Conservation (phyloP, 129 eudicot genomes). For the Pseudognaphalium luteoalbum region DNA sequence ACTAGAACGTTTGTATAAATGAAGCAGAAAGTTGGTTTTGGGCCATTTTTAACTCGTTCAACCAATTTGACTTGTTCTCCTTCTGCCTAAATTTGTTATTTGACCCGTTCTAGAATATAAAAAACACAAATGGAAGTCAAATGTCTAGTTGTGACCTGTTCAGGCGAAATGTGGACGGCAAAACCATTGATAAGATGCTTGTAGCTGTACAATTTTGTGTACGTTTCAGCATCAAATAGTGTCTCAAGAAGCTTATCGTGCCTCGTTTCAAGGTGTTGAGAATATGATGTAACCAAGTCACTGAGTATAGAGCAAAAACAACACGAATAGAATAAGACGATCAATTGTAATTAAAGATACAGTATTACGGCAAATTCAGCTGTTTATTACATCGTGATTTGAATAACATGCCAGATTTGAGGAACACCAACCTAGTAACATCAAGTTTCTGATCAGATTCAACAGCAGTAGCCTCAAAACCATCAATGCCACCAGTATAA, state of each 20-base stretch:
- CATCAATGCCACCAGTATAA: constrained; percentile 76
- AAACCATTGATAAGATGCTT: constrained; percentile 91
- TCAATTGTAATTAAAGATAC: background rate
- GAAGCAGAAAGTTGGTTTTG: background rate
- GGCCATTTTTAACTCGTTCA: background rate
- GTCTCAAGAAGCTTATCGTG: constrained; percentile 81
- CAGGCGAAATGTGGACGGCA: constrained; percentile 83
- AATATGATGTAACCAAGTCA: constrained; percentile 75
- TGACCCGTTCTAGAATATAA: background rate
- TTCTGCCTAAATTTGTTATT: background rate
- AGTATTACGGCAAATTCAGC: background rate
- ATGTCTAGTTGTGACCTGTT: constrained; percentile 73
- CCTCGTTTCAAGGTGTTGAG: constrained; percentile 70
- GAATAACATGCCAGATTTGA: background rate
- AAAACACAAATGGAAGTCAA: background rate
- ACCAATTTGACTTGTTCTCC: background rate
- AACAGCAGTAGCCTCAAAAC: constrained; percentile 89
- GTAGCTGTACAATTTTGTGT: constrained; percentile 91
- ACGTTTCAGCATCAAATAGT: constrained; percentile 67
- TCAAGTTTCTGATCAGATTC: constrained; percentile 83
- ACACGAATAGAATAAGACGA: too few species aligned
- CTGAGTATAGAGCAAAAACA: constrained; percentile 35
- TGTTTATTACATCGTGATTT: background rate
- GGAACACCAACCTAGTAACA: constrained; percentile 68
- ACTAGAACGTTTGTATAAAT: background rate